Evolutionary conservation across 139 green algal genomes (phyloP), one percentile per base, ranked within the genome.

Genomic region (Chloropicon primus): DNA sequence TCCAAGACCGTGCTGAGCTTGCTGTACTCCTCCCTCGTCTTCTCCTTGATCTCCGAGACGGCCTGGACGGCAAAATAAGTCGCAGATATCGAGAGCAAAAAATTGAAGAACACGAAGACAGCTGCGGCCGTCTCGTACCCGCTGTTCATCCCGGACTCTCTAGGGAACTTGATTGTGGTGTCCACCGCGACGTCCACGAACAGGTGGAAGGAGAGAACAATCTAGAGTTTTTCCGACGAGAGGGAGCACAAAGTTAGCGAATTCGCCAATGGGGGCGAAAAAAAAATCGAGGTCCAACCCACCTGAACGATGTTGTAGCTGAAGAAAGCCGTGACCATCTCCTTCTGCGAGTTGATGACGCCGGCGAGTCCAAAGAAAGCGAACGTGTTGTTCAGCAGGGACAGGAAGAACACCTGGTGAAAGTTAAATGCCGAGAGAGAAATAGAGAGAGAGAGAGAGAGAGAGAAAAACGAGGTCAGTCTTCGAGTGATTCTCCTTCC

Each of bases 271-370:
- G n/a, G n/a, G n/a, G n/a, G n/a, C n/a, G n/a, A n/a, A n/a, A n/a
- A n/a, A n/a, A n/a, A n/a, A n/a, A n/a, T n/a, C n/a, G n/a, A n/a
- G n/a, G n/a, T n/a, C n/a, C n/a, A n/a, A n/a, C n/a, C n/a, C n/a
- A n/a, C n/a, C n/a, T 92, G 85, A 0, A 88, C 79, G 2, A 88
- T 86, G 54, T 94, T 94, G 84, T 90, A 94, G 10, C 53, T 80
- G 74, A 94, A 94, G 79, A 94, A 94, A 0, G 77, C 83, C 10
- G 89, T 88, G 26, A 93, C 85, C 0, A 93, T 81, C 79, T 91
- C 89, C 22, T 84, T 79, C 76, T 92, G 88, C 0, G 83, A 79
- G 24, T 89, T 88, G 62, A 93, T 77, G 0, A 93, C 86, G 22
- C 90, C 90, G 2, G 87, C 86, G 22, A 94, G 80, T 0, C 89